Conservation (phyloP, 2,329 filamentous ascomycete genomes). For the Fusarium sp. region DNA sequence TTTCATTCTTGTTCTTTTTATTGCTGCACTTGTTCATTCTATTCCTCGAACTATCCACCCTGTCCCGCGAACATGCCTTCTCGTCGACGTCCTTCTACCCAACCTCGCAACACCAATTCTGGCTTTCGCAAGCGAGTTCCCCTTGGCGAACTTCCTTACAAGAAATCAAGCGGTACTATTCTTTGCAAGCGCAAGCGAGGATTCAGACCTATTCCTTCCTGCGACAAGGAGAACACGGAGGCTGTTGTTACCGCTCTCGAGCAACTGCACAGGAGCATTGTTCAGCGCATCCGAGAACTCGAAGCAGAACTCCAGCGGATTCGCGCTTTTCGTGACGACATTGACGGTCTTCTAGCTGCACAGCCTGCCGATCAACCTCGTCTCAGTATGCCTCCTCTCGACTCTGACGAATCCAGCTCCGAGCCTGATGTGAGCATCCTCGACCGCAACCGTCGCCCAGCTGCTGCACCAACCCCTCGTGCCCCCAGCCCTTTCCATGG, state of each 20-base stretch:
- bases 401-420: constrained; percentile 56
- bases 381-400: constrained; percentile 56
- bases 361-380: constrained; percentile 50
- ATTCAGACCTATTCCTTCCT: constrained; percentile 45
- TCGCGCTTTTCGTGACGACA: constrained; percentile 1
- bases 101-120: constrained; percentile 7
- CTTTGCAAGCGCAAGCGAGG: constrained; percentile 40
- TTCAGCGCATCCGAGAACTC: constrained; percentile 11
- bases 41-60: background rate
- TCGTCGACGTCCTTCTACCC: constrained; percentile 9
- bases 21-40: background rate
- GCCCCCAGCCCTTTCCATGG: constrained; percentile 51
- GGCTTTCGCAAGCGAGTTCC: constrained; percentile 45
- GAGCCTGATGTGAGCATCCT: constrained; percentile 58
- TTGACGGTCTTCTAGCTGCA: constrained; percentile 50
- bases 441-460: constrained; percentile 49
- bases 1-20: background rate
- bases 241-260: constrained; percentile 37
- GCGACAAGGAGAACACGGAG: constrained; percentile 50
- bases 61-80: constrained; percentile 35
- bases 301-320: background rate
- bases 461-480: constrained; percentile 44
- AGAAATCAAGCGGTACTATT: constrained; percentile 41
- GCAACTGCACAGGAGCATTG: constrained; percentile 28
- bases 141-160: constrained; percentile 49